Base-by-base conservation (phyloP, 2,329 filamentous ascomycete species). In the Talaromyces sp. region DNA sequence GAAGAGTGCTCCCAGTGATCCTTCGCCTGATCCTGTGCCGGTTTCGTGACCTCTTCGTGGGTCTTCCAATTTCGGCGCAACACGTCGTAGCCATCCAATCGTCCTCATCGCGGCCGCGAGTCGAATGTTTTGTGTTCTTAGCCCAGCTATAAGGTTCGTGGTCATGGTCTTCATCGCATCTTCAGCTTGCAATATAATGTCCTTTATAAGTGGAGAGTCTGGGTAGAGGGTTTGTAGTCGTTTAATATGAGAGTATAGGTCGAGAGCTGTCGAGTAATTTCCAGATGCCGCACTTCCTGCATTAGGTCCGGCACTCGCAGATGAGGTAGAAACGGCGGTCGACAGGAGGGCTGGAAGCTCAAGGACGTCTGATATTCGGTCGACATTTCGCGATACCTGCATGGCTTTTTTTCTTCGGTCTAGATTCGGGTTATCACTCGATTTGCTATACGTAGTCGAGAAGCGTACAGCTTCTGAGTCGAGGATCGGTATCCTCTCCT, bases 171-270 rank as follows among this genome's bases (percentile, higher is more conserved):
- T 90, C 85, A 98, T 96, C 43, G 92, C 91, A 62, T 88, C 87
- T 71, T 97, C 92, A 10, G 94, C 91, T 75, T 97, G 92, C 2
- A 79, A 75, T 10, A 88, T 84, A 22, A 98, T 88, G 27, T 90
- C 89, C 19, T 83, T 83, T 31, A 98, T 85, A 50, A 98, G 82
- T 0, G 85, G 81, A 0, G 93, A 97, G 61, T 88, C 83, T 0
- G 93, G 90, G 74, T 97, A 96, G 33, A 98, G 82, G 0, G 88
- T 87, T 67, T 93, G 88, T 6, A 99, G 83, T 8, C 95, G 87
- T 70, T 92, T 91, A 74, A 97, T 95, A 75, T 98, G 95, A n/a
- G 91, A 90, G 74, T 96, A 90, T 2, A 99, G 84, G 76, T 99
- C 95, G 39, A 99, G 83, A 0, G 93, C 93, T 0, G 92, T 91